Evolutionary conservation across 2,329 filamentous ascomycete genomes (phyloP).

Genomic region (Ceratocystis huliohia): DNA sequence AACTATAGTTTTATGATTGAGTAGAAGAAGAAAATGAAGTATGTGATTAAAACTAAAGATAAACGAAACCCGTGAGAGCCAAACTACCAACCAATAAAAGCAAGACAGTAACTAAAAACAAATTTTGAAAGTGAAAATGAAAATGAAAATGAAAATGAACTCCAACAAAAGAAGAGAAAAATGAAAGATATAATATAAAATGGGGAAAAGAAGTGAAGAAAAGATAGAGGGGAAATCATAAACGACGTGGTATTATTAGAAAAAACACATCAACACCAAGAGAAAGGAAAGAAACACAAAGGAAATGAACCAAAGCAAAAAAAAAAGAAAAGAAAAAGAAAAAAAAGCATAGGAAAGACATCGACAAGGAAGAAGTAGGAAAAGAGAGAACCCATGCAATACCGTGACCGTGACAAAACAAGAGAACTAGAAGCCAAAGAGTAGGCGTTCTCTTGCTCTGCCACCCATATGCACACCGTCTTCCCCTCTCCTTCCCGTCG

Average conservation of each 20-base stretch:
- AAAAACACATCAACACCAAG: slow-evolving; percentile 9
- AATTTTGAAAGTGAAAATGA: background rate
- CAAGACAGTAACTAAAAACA: background rate
- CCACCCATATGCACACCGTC: too few relatives aligned
- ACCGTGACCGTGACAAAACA: too few relatives aligned
- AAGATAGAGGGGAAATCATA: background rate
- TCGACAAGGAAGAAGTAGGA: background rate
- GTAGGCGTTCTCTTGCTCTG: too few relatives aligned
- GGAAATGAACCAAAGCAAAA: background rate
- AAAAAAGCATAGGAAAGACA: background rate
- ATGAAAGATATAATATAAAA: background rate
- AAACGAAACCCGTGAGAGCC: background rate
- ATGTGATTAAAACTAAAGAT: background rate
- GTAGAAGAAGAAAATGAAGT: background rate
- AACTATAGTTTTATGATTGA: background rate
- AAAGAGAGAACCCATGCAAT: background rate
- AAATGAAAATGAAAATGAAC: background rate
- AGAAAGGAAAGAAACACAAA: background rate
- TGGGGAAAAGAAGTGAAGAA: background rate
- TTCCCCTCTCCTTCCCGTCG: background rate
- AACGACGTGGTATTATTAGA: slow-evolving; percentile 11
- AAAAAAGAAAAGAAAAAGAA: background rate
- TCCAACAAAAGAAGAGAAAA: background rate
- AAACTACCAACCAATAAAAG: background rate
- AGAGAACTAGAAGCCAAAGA: too few relatives aligned